phyloP scores from a whole-genome alignment of 768 basidiomycete species.

The Tubosaeta sp. region DNA sequence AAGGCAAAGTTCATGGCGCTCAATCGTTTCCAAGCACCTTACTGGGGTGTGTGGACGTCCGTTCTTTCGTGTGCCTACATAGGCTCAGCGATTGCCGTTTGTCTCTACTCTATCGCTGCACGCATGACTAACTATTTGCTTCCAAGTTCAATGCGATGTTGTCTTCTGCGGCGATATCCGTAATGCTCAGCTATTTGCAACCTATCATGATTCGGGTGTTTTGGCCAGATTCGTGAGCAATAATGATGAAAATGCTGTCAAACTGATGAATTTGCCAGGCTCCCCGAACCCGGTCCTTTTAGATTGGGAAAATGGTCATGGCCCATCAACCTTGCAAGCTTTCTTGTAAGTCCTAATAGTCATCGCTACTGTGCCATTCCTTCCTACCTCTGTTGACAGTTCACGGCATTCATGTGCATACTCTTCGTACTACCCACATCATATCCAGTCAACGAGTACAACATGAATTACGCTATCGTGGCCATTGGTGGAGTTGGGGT shows the following conservation, averaged over 20 bases:
- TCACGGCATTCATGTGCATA: constrained; percentile 49
- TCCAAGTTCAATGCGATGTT: constrained; percentile 51
- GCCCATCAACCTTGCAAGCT: constrained; percentile 45
- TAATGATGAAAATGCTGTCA: neutral
- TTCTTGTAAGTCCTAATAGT: constrained; percentile 33
- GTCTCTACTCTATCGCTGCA: constrained; percentile 14
- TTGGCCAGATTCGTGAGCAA: constrained; percentile 46
- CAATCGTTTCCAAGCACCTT: constrained; percentile 51
- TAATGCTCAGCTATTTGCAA: constrained; percentile 55
- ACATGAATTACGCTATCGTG: constrained; percentile 59
- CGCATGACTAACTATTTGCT: neutral
- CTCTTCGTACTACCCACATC: constrained; percentile 56
- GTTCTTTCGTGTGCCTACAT: constrained; percentile 59
- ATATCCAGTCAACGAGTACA: constrained; percentile 42
- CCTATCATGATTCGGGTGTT: constrained; percentile 56
- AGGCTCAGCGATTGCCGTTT: constrained; percentile 50
- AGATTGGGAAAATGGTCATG: constrained; percentile 50
- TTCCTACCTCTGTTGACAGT: constrained; percentile 30
- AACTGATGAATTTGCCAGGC: constrained; percentile 27
- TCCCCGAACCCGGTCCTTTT: constrained; percentile 47
- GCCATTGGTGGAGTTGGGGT: constrained; percentile 45
- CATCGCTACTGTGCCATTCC: neutral
- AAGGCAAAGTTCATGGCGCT: constrained; percentile 46
- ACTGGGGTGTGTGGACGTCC: constrained; percentile 51
- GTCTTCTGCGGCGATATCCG: constrained; percentile 52